Evolutionary conservation across 2,329 filamentous ascomycete species (phyloP), one percentile per base, ranked within the genome.

Genomic region (Elsinoe batatas): DNA sequence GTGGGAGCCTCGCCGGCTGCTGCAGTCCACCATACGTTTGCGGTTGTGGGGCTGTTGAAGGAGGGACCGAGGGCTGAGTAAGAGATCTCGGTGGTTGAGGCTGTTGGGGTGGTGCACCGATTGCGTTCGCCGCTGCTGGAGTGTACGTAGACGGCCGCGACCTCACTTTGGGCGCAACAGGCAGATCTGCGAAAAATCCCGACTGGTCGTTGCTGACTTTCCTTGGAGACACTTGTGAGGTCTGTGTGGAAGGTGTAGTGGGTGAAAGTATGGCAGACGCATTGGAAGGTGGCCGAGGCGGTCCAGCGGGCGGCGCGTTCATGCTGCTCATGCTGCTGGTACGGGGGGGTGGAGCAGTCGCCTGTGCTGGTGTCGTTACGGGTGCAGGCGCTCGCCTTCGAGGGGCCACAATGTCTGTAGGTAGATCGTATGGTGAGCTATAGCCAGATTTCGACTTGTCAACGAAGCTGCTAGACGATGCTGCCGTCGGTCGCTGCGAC

Each of bases 371-470:
- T 5, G 73, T 38, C 0, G 67, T 32, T 76, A 71, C 51, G 63
- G 70, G 62, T 55, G 61, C 62, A 35, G 71, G 65, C 49, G 71
- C 67, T 56, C 74, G 86, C 84, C 68, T 83, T 77, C 64, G 85
- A 22, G 77, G 82, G 62, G 85, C 86, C 26, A 86, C 80, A 30
- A 98, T 79, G 55, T 96, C 91, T 71, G 93, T 88, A 3, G 93
- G 93, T 17, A 98, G 76, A 71, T 98, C 94, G 64, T 96, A 98
- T 0, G 93, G 93, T 17, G 91, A 97, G 49, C 85, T 80, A 68
- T 98, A 98, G 6, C 91, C 91, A 56, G 88, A 88, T 71, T 95
- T 97, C 2, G 88, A 76, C 69, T 94, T 94, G 69, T 91, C 86
- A 5, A 81, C 88, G 69, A 95, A 98, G 70, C 91, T 97, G 67